Conservation (phyloP, 2,329 filamentous ascomycete species). For the Alternaria ventricosa region DNA sequence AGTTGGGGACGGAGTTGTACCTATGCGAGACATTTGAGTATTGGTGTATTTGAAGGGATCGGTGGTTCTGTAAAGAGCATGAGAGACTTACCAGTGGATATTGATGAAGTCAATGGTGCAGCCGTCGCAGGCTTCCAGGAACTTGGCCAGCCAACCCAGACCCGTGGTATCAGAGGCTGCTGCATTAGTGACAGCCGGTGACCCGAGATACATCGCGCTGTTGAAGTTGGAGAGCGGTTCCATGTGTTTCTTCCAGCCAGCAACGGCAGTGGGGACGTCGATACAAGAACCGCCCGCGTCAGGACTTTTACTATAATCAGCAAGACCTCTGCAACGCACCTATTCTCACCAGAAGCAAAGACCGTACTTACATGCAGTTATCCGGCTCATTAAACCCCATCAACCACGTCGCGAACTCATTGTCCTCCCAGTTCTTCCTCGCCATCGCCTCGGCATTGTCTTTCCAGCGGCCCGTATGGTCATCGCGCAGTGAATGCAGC, state of each 20-base stretch:
- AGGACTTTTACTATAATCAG: neutral
- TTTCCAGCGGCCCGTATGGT: constrained; percentile 28
- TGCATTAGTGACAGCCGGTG: constrained; percentile 42
- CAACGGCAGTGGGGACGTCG: constrained; percentile 15
- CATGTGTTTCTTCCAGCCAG: constrained; percentile 26
- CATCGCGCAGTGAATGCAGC: constrained; percentile 21
- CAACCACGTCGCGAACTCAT: constrained; percentile 21
- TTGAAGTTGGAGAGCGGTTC: constrained; percentile 23
- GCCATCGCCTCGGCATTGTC: constrained; percentile 18
- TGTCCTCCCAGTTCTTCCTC: neutral
- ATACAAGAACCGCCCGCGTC: constrained; percentile 35
- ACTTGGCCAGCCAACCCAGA: constrained; percentile 32
- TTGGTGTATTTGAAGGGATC: too few relatives aligned
- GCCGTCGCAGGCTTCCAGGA: constrained; percentile 33
- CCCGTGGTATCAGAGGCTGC: constrained; percentile 16
- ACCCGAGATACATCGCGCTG: constrained; percentile 34
- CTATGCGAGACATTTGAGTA: neutral
- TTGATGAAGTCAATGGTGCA: constrained; percentile 46
- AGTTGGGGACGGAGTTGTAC: constrained; percentile 29
- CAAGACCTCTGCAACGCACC: neutral
- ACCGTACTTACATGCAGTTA: constrained; percentile 26
- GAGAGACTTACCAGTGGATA: constrained; percentile 37
- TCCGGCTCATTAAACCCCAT: constrained; percentile 48
- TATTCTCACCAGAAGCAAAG: neutral
- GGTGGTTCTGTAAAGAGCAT: neutral